Evolutionary conservation across 2,329 filamentous ascomycete species (phyloP), one percentile per base, ranked within the genome.

Genomic region (Mycosphaerella sp.): DNA sequence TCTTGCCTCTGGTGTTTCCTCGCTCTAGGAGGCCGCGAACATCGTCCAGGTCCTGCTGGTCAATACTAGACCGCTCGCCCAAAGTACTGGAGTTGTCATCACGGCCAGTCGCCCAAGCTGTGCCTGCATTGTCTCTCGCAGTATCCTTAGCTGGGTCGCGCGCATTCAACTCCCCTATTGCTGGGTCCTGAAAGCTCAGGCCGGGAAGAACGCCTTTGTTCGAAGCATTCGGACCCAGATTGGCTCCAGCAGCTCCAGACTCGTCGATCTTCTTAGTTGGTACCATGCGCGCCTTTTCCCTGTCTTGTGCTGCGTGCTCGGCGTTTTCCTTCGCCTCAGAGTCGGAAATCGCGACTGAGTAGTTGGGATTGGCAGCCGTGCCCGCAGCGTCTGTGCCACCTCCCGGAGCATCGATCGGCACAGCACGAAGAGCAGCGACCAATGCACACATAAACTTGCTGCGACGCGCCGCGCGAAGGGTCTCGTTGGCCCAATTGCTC

Each of bases 401-500:
- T 36, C 85, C 89, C 50, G 91, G 91, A 16, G 75, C 82, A 61
- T 88, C 79, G 64, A 98, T 91, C 8, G 90, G 91, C 14, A 98
- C 79, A 72, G 85, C 89, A 71, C 89, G 87, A 52, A 96, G 74
- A 3, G 91, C 89, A 7, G 89, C 71, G 4, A 93, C 84, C 52
- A 98, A 75, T 0, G 93, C 93, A 66, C 90, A 95, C 83, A 97
- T 95, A 73, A 98, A 97, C 71, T 95, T 97, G 68, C 87, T 94
- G 54, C 91, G 84, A 46, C 90, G 83, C 6, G 85, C 79, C 14
- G 85, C 84, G 36, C 90, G 86, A 36, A 96, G 79, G 1, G 80
- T 78, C 60, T 95, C 91, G 70, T 96, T 77, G 27, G 73, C 69
- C 73, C 74, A 77, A 58, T 77, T 77, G 61, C 68, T 71, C 68